Percentiles rank a stretch among this genome's conserved stretches.
Conservation (phyloP, 106 monocot genomes). For the Vanilla planifolia region DNA sequence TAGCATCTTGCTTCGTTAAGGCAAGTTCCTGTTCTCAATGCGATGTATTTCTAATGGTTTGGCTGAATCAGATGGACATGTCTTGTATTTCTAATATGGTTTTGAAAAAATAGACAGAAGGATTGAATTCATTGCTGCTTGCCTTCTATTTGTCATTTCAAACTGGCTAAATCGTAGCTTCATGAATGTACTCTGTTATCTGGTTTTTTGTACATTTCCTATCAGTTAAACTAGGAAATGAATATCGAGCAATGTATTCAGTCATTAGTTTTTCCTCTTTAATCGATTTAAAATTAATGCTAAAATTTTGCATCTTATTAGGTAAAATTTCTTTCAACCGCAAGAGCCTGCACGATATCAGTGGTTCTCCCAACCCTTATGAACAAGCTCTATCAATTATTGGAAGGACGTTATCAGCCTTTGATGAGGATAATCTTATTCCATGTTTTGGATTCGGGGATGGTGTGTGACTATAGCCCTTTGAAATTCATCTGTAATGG, state of each 20-base stretch:
- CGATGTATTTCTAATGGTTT: too few relatives aligned
- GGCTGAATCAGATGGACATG: too few relatives aligned
- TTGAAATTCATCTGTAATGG: not conserved
- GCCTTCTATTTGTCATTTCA: too few relatives aligned
- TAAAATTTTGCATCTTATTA: slow-evolving; percentile 15
- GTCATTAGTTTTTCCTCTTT: not conserved
- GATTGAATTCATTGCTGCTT: too few relatives aligned
- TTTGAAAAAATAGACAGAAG: too few relatives aligned
- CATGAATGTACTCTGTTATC: not conserved
- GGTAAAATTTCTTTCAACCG: slow-evolving; percentile 80
- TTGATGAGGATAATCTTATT: slow-evolving; percentile 93
- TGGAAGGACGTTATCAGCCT: slow-evolving; percentile 77
- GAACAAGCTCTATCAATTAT: slow-evolving; percentile 90
- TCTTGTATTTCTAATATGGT: too few relatives aligned
- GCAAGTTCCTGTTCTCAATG: too few relatives aligned
- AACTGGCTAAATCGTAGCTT: too few relatives aligned
- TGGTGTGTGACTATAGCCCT: slow-evolving; percentile 28
- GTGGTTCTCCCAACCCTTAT: slow-evolving; percentile 64
- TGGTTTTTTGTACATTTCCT: not conserved
- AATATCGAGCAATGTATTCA: not conserved
- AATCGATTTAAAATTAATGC: not conserved
- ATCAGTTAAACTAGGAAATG: not conserved
- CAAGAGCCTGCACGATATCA: slow-evolving; percentile 59
- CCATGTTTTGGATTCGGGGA: slow-evolving; percentile 97
- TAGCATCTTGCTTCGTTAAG: too few relatives aligned